These are phyloP conservation scores for Malassezia globosa DNA, from an alignment of 1,284 basidiomycete species.

Conservation along the genomic window DNA sequence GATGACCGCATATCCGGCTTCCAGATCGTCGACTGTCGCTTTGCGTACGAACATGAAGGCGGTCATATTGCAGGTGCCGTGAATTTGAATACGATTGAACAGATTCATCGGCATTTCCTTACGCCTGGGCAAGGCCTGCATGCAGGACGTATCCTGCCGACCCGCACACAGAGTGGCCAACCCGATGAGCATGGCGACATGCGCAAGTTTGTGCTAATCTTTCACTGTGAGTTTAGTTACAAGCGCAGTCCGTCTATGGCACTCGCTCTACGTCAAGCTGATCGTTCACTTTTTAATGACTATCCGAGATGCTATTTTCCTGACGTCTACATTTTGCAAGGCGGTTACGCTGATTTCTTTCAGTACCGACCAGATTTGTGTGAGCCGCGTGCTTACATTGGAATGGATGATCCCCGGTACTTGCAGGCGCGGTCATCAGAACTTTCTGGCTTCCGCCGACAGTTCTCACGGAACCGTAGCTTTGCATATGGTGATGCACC, in stretches of 20 bases:
- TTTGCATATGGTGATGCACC: constrained; percentile 42
- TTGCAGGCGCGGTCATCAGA: constrained; percentile 67
- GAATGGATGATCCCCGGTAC: constrained; percentile 85
- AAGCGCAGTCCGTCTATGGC: constrained; percentile 96
- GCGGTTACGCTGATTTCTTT: constrained; percentile 84
- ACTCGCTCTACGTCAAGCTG: constrained; percentile 77
- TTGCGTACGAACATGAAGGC: constrained; percentile 89
- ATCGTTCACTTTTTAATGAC: constrained; percentile 70
- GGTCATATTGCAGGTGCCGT: constrained; percentile 85
- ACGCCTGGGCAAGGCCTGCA: constrained; percentile 51
- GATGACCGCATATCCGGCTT: constrained; percentile 29
- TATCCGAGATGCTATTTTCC: constrained; percentile 93
- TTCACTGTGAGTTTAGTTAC: constrained; percentile 95
- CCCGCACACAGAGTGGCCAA: constrained; percentile 60
- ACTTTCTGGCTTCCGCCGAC: constrained; percentile 73
- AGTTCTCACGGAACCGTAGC: constrained; percentile 50
- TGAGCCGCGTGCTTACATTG: constrained; percentile 69
- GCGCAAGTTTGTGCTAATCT: constrained; percentile 71
- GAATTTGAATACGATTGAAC: constrained; percentile 74
- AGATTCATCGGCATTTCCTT: constrained; percentile 70
- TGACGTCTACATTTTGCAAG: constrained; percentile 90
- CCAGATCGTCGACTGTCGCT: constrained; percentile 81
- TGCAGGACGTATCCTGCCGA: constrained; percentile 27
- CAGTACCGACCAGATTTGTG: constrained; percentile 60
- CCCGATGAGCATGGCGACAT: constrained; percentile 49